Percentiles rank a stretch among this genome's conserved stretches.
These are phyloP conservation scores for Phylloporus sp. DNA, from an alignment of 768 basidiomycete species.

Conservation along the genomic window DNA sequence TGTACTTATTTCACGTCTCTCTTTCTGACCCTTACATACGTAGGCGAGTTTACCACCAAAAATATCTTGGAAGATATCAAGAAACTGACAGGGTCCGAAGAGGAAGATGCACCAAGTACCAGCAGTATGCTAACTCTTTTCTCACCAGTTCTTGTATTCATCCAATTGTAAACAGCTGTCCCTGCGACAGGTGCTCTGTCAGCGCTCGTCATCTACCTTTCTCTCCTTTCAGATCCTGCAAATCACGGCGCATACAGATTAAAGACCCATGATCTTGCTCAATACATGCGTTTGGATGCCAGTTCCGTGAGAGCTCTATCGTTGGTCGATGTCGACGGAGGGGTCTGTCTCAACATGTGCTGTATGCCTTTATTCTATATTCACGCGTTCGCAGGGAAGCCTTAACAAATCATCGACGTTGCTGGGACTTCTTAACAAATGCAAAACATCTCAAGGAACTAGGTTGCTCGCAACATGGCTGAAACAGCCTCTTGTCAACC, in stretches of 20 bases:
- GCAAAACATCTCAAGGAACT: conserved; percentile 94
- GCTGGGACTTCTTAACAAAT: conserved; percentile 87
- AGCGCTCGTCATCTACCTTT: conserved; percentile 80
- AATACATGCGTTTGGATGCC: conserved; percentile 95
- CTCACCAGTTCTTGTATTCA: background rate
- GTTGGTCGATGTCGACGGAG: conserved; percentile 66
- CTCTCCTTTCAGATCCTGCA: conserved; percentile 69
- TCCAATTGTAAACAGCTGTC: conserved; percentile 45
- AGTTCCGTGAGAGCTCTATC: conserved; percentile 90
- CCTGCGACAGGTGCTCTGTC: conserved; percentile 75
- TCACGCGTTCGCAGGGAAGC: conserved; percentile 39
- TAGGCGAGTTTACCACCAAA: conserved; percentile 82
- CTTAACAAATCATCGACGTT: conserved; percentile 81
- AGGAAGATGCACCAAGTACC: conserved; percentile 13
- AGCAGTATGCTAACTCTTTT: conserved; percentile 7
- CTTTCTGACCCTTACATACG: background rate
- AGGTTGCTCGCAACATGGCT: conserved; percentile 87
- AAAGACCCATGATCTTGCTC: conserved; percentile 83
- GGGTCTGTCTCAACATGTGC: conserved; percentile 12
- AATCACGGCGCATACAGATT: conserved; percentile 81
- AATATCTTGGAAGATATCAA: conserved; percentile 77
- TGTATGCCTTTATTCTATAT: background rate
- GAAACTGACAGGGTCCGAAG: conserved; percentile 34
- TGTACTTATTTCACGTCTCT: conserved; percentile 17
- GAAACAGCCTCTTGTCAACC: conserved; percentile 91